Conservation (phyloP, 805 yeast genomes). For the Ogataea corticis region DNA sequence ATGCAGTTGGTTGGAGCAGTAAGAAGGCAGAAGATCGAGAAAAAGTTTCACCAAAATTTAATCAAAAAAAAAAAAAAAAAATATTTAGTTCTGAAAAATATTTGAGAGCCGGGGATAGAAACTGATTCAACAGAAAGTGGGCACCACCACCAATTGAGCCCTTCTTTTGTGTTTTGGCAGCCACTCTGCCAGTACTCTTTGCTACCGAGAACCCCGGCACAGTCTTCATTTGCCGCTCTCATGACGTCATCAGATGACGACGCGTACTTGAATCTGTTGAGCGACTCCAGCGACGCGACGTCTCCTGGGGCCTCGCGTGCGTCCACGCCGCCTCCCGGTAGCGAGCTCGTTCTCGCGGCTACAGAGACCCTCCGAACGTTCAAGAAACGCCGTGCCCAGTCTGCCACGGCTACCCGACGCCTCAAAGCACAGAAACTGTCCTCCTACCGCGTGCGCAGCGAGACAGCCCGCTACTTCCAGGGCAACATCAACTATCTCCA, state of each 20-base stretch:
- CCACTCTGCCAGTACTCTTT: too few species aligned
- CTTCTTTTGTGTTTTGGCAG: too few species aligned
- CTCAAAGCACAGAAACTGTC: slow-evolving; percentile 11
- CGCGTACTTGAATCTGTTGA: slow-evolving; percentile 1
- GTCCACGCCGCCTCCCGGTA: background rate
- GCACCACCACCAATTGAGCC: too few species aligned
- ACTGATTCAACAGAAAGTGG: too few species aligned
- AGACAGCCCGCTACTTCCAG: slow-evolving; percentile 18
- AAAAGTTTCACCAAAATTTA: too few species aligned
- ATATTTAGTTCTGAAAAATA: too few species aligned
- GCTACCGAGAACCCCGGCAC: too few species aligned
- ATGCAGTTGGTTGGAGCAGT: too few species aligned
- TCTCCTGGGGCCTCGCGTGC: too few species aligned
- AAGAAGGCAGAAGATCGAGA: too few species aligned
- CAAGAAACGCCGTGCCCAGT: slow-evolving; percentile 1
- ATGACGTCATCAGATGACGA: slow-evolving; percentile 5
- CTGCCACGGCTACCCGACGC: background rate
- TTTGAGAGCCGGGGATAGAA: too few species aligned
- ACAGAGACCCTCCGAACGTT: slow-evolving; percentile 5
- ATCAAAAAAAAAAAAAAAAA: too few species aligned
- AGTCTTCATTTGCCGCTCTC: background rate
- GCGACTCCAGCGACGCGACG: background rate
- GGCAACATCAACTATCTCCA: slow-evolving; percentile 24
- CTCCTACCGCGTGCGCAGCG: slow-evolving; percentile 12
- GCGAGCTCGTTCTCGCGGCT: background rate